Conservation (phyloP, 1,284 basidiomycete genomes). For the Fistulinella cinereoalba region DNA sequence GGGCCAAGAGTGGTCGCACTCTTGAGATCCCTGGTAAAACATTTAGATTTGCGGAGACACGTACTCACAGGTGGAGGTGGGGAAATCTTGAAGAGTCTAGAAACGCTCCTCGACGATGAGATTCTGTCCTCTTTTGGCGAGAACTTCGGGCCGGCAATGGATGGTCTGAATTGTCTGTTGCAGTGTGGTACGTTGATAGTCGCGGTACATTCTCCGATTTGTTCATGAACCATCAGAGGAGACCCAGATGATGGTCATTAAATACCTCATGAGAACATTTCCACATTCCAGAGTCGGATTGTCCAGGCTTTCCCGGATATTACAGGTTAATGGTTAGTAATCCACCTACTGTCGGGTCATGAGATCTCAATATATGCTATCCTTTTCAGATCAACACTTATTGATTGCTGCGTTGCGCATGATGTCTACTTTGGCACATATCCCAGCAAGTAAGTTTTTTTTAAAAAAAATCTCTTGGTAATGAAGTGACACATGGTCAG, state of each 20-base stretch:
- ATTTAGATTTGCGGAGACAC: slow-evolving; percentile 9
- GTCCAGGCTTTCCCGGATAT: slow-evolving; percentile 16
- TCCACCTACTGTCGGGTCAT: no score
- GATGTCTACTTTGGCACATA: slow-evolving; percentile 14
- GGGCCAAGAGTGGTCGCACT: slow-evolving; percentile 24
- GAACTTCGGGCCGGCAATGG: slow-evolving; percentile 23
- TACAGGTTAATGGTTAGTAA: slow-evolving; percentile 12
- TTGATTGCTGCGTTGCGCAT: slow-evolving; percentile 19
- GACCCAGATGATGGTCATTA: no score
- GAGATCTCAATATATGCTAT: no score
- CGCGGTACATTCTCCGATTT: neutral
- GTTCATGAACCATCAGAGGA: slow-evolving; percentile 11
- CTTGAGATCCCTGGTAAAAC: slow-evolving; percentile 16
- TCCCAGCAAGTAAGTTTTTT: slow-evolving; percentile 9
- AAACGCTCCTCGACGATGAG: slow-evolving; percentile 15
- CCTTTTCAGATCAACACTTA: slow-evolving; percentile 11
- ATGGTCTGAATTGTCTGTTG: slow-evolving; percentile 20
- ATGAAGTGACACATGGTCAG: neutral
- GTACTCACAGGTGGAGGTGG: slow-evolving; percentile 19
- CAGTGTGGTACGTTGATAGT: slow-evolving; percentile 15
- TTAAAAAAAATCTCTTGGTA: no score
- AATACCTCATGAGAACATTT: no score
- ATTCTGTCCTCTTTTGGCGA: neutral
- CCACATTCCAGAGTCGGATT: no score
- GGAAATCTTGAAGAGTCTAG: slow-evolving; percentile 16